Evolutionary conservation across 192 early-diverging fungal species (phyloP).

Genomic region (Neocallimastix lanati): DNA sequence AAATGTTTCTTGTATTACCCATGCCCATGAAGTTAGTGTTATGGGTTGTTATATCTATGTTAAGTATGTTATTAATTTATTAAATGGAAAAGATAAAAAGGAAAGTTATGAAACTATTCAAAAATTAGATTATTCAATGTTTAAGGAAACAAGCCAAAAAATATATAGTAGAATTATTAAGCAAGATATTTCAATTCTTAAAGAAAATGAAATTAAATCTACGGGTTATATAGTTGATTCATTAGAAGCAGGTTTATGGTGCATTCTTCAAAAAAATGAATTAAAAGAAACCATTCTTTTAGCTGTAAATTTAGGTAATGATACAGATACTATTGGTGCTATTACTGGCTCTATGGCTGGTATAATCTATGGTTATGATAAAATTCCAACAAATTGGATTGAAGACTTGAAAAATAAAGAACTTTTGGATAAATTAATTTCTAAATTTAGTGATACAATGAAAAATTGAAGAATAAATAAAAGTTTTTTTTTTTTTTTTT

Average conservation of each 20-base stretch:
- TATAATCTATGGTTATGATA: not conserved
- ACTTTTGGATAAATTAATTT: not conserved
- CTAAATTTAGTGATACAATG: not conserved
- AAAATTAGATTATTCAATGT: not conserved
- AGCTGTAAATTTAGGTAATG: not conserved
- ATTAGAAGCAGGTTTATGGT: not conserved
- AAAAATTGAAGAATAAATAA: too few relatives aligned
- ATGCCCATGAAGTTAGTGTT: not conserved
- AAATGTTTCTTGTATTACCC: not conserved
- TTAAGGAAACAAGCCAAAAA: not conserved
- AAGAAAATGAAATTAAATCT: not conserved
- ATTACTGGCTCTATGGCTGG: not conserved
- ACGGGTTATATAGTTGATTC: not conserved
- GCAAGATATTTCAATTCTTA: not conserved
- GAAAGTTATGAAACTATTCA: not conserved
- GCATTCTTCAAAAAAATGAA: not conserved
- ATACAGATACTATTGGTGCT: not conserved
- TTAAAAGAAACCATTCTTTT: not conserved
- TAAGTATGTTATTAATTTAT: not conserved
- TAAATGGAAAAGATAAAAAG: not conserved
- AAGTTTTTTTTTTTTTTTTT: too few relatives aligned
- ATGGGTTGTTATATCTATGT: not conserved
- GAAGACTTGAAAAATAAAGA: not conserved
- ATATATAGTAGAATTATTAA: not conserved
- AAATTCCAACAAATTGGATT: not conserved